Evolutionary conservation across 2,329 filamentous ascomycete species (phyloP).

Genomic region (Neoscytalidium dimidiatum): DNA sequence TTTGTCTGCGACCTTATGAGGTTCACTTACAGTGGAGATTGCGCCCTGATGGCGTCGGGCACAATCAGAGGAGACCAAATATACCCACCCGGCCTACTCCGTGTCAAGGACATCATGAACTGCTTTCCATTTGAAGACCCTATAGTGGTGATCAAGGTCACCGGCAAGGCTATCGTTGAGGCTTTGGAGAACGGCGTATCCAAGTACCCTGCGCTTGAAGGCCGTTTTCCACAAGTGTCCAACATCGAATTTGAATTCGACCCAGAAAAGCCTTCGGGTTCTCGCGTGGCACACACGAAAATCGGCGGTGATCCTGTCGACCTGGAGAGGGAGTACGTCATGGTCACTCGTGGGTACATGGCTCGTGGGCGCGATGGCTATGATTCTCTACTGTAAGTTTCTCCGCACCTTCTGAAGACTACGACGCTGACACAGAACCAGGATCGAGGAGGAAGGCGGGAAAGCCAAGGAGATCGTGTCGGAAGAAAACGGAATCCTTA

Average conservation of each 20-base stretch:
- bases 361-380: conserved; percentile 65
- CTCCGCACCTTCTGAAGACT: conserved; percentile 9
- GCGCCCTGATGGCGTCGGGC: conserved; percentile 79
- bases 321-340: conserved; percentile 63
- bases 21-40: conserved; percentile 77
- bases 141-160: conserved; percentile 73
- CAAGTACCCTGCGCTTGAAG: conserved; percentile 80
- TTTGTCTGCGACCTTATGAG: conserved; percentile 93
- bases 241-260: conserved; percentile 79
- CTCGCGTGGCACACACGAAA: conserved; percentile 63
- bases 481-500: conserved; percentile 84
- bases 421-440: conserved; percentile 46
- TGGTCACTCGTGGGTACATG: conserved; percentile 89
- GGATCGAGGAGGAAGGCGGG: conserved; percentile 73
- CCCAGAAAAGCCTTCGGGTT: conserved; percentile 59
- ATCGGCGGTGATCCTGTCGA: conserved; percentile 66
- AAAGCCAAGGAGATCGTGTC: conserved; percentile 75
- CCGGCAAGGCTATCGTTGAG: conserved; percentile 71
- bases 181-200: conserved; percentile 84
- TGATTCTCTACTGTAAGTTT: conserved; percentile 15
- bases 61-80: conserved; percentile 88
- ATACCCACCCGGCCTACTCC: conserved; percentile 76
- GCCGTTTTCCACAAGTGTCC: conserved; percentile 82
- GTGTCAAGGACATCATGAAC: conserved; percentile 79
- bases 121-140: conserved; percentile 95